phyloP scores from a whole-genome alignment of 75 land plant genomes.

The Chamaecyparis obtusa region DNA sequence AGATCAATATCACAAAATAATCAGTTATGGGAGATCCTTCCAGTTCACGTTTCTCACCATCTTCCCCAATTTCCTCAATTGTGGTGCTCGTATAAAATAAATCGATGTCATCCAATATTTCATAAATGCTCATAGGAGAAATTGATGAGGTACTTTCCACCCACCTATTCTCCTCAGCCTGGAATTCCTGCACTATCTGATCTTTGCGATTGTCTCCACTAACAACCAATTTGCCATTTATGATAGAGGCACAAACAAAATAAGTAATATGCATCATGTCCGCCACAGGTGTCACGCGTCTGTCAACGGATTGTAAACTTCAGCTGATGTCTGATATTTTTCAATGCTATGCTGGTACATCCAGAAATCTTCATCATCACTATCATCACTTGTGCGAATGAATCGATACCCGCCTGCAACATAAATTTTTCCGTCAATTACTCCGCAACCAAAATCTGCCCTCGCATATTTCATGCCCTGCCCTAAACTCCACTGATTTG shows the following conservation, averaged over 20 bases:
- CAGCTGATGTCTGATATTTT: no score
- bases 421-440: background rate
- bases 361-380: no score
- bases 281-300: background rate
- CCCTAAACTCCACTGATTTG: no score
- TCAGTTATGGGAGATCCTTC: background rate
- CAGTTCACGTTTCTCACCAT: background rate
- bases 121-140: no score
- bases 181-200: background rate
- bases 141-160: no score
- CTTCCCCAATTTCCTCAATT: background rate
- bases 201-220: background rate
- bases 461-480: no score
- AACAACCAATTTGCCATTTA: background rate
- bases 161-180: background rate
- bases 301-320: background rate
- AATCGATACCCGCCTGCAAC: background rate
- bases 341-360: no score
- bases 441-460: background rate
- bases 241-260: background rate
- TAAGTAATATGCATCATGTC: background rate
- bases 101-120: no score
- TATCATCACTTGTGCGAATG: no score
- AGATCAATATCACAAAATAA: background rate
- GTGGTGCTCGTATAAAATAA: background rate